Evolutionary conservation across 164 flowering plant genomes (phyloP), one percentile per base, ranked within the genome.

Genomic region (Stephania japonica): DNA sequence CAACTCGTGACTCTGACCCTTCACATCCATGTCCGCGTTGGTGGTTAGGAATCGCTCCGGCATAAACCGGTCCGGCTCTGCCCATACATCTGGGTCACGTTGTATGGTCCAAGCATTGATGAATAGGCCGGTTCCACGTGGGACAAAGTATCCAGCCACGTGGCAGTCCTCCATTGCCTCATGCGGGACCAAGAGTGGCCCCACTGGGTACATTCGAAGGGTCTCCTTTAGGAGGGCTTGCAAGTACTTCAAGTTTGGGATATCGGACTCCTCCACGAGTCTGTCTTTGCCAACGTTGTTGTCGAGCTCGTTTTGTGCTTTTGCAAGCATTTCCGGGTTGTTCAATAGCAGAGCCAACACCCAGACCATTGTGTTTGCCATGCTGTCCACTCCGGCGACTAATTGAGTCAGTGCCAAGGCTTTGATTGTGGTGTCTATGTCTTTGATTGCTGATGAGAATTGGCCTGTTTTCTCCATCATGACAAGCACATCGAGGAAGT

Each of bases 21-120:
- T 68, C 16, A 68, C 49, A 0, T 68, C 49, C 13, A 43, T 23
- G 14, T 43, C 18, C 3, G 27, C 70, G 5, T 68, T 23, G 21
- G 68, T 65, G 8, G 70, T 68, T 43, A 68, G 53, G 9, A 68
- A 68, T 19, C 70, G 42, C 27, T 68, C 70, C 1, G 70, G 70
- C 0, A 13, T n/a, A n/a, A 32, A 68, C 1, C 42, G 12, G 0
- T 7, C 42, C 16, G 70, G 70, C 24, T 68, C 47, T 5, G 70
- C 7, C 70, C 70, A 68, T n/a, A 68, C 70, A 18, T 44, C 8
- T 32, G 70, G 70, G 21, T 68, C 70, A 6, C 50, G 49, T 3
- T 68, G 70, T 41, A 68, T 68, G 16, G 5, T 68, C 70, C 70
- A 68, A 0, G 25, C 26, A 68, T 68, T 68, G 23, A 68, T 19